phyloP scores from a whole-genome alignment of 495 filamentous ascomycete species.

The Penicillium waksmanii region DNA sequence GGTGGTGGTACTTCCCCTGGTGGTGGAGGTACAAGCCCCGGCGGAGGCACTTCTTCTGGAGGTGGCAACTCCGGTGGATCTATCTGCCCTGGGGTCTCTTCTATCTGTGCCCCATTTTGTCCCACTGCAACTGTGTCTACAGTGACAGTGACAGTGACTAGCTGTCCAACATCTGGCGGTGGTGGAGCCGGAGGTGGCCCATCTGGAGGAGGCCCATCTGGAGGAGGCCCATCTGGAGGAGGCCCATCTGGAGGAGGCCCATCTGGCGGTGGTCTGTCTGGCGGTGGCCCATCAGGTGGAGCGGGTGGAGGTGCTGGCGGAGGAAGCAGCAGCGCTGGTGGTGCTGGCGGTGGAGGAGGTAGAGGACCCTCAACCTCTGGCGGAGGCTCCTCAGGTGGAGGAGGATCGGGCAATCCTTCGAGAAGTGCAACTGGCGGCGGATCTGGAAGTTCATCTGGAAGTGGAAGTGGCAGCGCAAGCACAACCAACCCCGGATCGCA shows the following conservation, averaged over 20 bases:
- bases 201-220: not conserved
- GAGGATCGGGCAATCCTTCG: conserved; percentile 6
- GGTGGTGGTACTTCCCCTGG: not conserved
- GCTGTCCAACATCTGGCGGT: conserved; percentile 11
- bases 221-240: not conserved
- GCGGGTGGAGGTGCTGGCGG: conserved; percentile 1
- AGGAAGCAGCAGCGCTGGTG: not conserved
- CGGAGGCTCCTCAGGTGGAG: not conserved
- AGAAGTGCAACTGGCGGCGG: conserved; percentile 3
- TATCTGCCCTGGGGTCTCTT: not conserved
- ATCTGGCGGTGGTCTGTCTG: not conserved
- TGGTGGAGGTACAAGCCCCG: conserved; percentile 1
- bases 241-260: not conserved
- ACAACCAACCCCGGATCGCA: not conserved
- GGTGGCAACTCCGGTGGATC: conserved; percentile 6
- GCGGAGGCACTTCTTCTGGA: conserved; percentile 7
- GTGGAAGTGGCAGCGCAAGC: conserved; percentile 3
- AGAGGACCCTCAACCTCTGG: conserved; percentile 1
- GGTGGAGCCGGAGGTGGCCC: not conserved
- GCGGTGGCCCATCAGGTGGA: not conserved
- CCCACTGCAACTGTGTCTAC: conserved; percentile 8
- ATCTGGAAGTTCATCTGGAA: not conserved
- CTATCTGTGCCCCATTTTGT: conserved; percentile 8
- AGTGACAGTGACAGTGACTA: conserved; percentile 19
- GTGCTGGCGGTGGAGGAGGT: not conserved